A percentile compares a stretch with the other conserved stretches of the same genome.
These are phyloP conservation scores for Salicornia ramosissima DNA, from an alignment of 148 eudicot genomes.

Conservation along the genomic window DNA sequence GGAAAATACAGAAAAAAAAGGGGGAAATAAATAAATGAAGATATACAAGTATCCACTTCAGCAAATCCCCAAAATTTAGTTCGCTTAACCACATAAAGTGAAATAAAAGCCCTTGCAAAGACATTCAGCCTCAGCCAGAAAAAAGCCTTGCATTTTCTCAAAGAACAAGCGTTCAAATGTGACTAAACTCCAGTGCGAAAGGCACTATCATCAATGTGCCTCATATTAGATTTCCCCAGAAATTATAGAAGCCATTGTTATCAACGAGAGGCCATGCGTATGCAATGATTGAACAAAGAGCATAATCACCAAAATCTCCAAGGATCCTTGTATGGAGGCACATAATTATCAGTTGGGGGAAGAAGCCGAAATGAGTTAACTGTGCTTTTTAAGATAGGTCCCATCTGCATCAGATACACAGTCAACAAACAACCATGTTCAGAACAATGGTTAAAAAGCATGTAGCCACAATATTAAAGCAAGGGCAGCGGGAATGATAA, in stretches of 20 bases:
- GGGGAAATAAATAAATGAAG: too few relatives aligned
- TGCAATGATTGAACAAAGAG: background rate
- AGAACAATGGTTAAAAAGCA: background rate
- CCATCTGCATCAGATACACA: constrained; percentile 61
- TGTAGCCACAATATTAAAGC: background rate
- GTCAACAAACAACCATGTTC: background rate
- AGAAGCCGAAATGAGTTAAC: constrained; percentile 74
- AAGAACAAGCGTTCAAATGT: background rate
- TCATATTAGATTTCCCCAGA: background rate
- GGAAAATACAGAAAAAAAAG: too few relatives aligned
- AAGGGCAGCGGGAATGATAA: background rate
- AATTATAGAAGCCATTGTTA: background rate
- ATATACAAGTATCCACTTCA: background rate
- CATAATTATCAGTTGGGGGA: constrained; percentile 68
- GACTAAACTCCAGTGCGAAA: background rate
- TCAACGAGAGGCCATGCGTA: background rate
- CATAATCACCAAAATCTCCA: constrained; percentile 90
- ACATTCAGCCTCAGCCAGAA: background rate
- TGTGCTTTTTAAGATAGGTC: constrained; percentile 61
- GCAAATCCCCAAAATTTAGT: background rate
- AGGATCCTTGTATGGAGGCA: constrained; percentile 77
- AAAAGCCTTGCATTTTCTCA: background rate
- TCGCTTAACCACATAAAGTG: constrained; percentile 2
- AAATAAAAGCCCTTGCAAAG: background rate
- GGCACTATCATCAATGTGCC: background rate